Evolutionary conservation across 108 stramenopile genomes (phyloP).

Genomic region (Heterococcus sp.): DNA sequence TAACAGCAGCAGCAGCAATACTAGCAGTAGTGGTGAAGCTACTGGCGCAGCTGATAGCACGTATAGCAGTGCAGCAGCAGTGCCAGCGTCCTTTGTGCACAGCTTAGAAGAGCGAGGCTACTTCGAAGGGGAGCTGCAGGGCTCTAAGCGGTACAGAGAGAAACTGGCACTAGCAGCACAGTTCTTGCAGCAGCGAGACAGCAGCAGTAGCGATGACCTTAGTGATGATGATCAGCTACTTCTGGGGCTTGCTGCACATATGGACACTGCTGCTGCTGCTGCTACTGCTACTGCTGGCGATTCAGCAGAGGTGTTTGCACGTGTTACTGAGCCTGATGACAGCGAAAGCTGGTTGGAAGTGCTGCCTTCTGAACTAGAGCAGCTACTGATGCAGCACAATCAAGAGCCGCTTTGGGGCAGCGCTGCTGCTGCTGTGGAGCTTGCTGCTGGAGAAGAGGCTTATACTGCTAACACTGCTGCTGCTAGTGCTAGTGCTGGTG

Average conservation of each 20-base stretch:
- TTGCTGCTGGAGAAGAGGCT: neutral
- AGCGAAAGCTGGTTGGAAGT: neutral
- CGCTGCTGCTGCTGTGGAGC: neutral
- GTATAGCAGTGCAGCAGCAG: neutral
- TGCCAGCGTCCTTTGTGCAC: neutral
- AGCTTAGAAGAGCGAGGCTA: conserved; percentile 13
- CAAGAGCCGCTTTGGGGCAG: neutral
- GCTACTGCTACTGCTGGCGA: neutral
- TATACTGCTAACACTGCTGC: neutral
- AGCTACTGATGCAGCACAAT: neutral
- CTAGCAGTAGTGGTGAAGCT: neutral
- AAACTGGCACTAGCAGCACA: conserved; percentile 22
- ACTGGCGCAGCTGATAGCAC: neutral
- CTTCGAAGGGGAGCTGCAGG: conserved; percentile 34
- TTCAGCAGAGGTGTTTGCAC: neutral
- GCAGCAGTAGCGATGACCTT: conserved; percentile 1
- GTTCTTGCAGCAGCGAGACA: neutral
- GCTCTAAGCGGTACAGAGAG: conserved; percentile 24
- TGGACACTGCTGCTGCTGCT: conserved; percentile 2
- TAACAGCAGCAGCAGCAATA: neutral
- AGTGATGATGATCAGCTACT: neutral
- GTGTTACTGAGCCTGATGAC: conserved; percentile 6
- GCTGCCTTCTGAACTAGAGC: neutral
- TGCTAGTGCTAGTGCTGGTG: neutral
- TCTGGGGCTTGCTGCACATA: neutral